Base-by-base conservation (phyloP, 2,329 filamentous ascomycete genomes). In the Shiraia bambusicola region DNA sequence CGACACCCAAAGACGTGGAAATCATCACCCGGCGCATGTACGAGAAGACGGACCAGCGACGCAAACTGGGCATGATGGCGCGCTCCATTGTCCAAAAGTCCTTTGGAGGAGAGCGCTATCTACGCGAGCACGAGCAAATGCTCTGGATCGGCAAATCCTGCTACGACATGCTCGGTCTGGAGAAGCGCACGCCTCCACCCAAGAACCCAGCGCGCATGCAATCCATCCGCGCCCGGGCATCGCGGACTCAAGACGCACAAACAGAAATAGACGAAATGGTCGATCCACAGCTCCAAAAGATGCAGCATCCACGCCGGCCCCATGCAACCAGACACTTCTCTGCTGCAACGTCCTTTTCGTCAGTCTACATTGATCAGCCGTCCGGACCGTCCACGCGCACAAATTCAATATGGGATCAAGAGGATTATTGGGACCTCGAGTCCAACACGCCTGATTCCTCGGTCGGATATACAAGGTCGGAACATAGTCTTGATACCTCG, bases 41-140 rank as follows among this genome's bases (percentile, higher is more conserved):
- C 55, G 76, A 77, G n/a, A 81, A 82, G 66, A 72, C 67, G 4
- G 72, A 76, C 0, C 75, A 80, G 49, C 76, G 80, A 24, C 72
- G 76, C 50, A 76, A 76, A 46, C 68, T 83, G 2, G 80, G 80
- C 31, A 79, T 83, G 73, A 76, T 76, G 65, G 77, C 76, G 1
- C 74, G 80, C 15, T 70, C 71, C 29, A 81, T 81, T 30, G 80
- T 83, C 3, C 76, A 80, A 40, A 79, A 79, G 50, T 78, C 74
- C 10, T 83, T 83, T 61, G 75, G 76, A 35, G 78, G 79, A 2
- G 76, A 81, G 30, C 72, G 79, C 0, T 83, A 82, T 56, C 72
- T 82, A 16, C 75, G 81, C 27, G 80, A 82, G 58, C 79, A 82
- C 58, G 80, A 82, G 56, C 80, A 83, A 29, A 69, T 69, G 66